phyloP scores from a whole-genome alignment of 202 grass and related monocot species.

The Setaria viridis region DNA sequence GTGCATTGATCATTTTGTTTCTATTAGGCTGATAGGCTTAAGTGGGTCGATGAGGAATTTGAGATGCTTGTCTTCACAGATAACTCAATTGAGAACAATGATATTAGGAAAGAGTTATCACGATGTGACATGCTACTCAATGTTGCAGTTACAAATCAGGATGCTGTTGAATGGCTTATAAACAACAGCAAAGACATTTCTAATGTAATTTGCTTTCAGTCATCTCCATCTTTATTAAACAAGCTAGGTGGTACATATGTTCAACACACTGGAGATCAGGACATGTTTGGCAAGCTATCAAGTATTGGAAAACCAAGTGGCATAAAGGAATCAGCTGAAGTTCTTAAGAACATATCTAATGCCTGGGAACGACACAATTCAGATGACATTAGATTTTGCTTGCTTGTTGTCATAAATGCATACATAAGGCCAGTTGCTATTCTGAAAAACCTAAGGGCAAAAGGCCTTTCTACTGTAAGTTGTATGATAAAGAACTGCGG shows the following conservation, averaged over 20 bases:
- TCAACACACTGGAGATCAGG: conserved; percentile 52
- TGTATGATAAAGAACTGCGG: conserved; percentile 90
- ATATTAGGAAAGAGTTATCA: conserved; percentile 57
- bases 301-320: conserved; percentile 52
- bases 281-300: conserved; percentile 63
- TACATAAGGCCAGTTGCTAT: conserved; percentile 76
- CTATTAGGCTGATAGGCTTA: conserved; percentile 71
- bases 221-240: conserved; percentile 67
- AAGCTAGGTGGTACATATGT: conserved; percentile 73
- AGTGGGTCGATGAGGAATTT: conserved; percentile 87
- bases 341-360: conserved; percentile 74
- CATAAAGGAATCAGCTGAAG: conserved; percentile 58
- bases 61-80: conserved; percentile 83
- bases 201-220: conserved; percentile 91
- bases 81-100: conserved; percentile 45
- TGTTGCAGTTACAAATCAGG: conserved; percentile 64
- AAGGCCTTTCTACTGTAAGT: conserved; percentile 86
- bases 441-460: conserved; percentile 86
- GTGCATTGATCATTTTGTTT: conserved; percentile 28
- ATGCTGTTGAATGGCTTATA: conserved; percentile 60
- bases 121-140: conserved; percentile 74
- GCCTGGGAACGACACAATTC: conserved; percentile 96
- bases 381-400: conserved; percentile 94
- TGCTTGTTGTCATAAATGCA: conserved; percentile 82
- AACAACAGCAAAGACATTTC: conserved; percentile 63